These are phyloP conservation scores for Firmiana major DNA, from an alignment of 345 rosid genomes.

Conservation along the genomic window DNA sequence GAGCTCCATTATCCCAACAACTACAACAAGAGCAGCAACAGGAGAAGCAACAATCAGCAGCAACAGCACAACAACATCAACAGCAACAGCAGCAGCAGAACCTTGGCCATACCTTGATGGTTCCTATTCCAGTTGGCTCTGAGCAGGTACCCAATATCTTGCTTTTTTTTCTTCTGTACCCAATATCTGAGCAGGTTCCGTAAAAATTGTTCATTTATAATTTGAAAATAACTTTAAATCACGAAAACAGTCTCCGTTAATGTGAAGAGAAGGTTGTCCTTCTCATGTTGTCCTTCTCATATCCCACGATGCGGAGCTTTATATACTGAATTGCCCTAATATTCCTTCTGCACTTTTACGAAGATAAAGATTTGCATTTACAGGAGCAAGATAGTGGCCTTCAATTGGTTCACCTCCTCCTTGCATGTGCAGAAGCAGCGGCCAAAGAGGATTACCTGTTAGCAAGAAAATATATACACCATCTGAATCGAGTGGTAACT, in stretches of 20 bases:
- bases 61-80: conserved; percentile 25
- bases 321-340: too few species aligned
- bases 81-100: conserved; percentile 28
- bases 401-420: conserved; percentile 28
- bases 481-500: conserved; percentile 56
- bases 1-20: conserved; percentile 39
- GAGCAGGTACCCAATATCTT: conserved; percentile 40
- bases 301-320: too few species aligned
- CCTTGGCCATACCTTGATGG: conserved; percentile 35
- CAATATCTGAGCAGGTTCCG: too few species aligned
- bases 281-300: too few species aligned
- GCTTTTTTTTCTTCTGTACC: neutral
- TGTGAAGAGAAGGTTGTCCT: too few species aligned
- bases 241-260: too few species aligned
- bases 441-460: conserved; percentile 64
- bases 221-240: too few species aligned
- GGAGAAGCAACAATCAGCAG: conserved; percentile 24
- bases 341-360: too few species aligned
- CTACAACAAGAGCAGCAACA: conserved; percentile 32
- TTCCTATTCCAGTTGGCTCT: conserved; percentile 35
- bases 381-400: too few species aligned
- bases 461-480: conserved; percentile 51
- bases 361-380: too few species aligned
- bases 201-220: too few species aligned
- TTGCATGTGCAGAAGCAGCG: conserved; percentile 67